A percentile compares a stretch with the other conserved stretches of the same genome.
These are phyloP conservation scores for Naganishia sp. DNA, from an alignment of 1,284 basidiomycete species.

Conservation along the genomic window DNA sequence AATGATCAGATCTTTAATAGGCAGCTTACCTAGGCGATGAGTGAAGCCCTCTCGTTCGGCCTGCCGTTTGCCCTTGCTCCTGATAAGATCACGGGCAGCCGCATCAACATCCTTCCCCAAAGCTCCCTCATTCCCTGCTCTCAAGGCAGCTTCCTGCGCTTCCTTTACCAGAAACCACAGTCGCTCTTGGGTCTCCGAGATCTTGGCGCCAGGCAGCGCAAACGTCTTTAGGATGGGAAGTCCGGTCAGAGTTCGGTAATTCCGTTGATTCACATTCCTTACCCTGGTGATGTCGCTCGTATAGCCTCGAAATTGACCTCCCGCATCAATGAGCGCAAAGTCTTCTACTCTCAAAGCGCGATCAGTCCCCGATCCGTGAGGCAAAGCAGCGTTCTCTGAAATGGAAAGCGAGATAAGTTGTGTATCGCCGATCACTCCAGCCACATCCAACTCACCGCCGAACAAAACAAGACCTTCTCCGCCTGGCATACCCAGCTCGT, in stretches of 20 bases:
- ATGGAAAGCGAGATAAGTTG: not conserved
- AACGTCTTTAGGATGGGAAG: slow-evolving; percentile 62
- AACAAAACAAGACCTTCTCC: slow-evolving; percentile 70
- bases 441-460: slow-evolving; percentile 61
- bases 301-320: slow-evolving; percentile 70
- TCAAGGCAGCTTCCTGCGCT: slow-evolving; percentile 65
- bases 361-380: slow-evolving; percentile 76
- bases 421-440: not conserved
- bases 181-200: slow-evolving; percentile 60
- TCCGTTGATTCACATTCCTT: slow-evolving; percentile 37
- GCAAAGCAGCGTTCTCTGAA: slow-evolving; percentile 77
- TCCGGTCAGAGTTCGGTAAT: not conserved
- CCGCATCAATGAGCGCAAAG: slow-evolving; percentile 75
- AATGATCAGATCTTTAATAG: not conserved
- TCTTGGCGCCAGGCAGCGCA: slow-evolving; percentile 62
- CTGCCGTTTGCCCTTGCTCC: slow-evolving; percentile 57
- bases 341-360: slow-evolving; percentile 62
- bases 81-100: slow-evolving; percentile 64
- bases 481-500: slow-evolving; percentile 61
- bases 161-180: slow-evolving; percentile 69
- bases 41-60: slow-evolving; percentile 64
- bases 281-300: slow-evolving; percentile 76
- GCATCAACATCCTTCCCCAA: slow-evolving; percentile 64
- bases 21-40: slow-evolving; percentile 73
- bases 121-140: slow-evolving; percentile 57